phyloP scores from a whole-genome alignment of 306 rosid genomes.

The Trifolium dubium region DNA sequence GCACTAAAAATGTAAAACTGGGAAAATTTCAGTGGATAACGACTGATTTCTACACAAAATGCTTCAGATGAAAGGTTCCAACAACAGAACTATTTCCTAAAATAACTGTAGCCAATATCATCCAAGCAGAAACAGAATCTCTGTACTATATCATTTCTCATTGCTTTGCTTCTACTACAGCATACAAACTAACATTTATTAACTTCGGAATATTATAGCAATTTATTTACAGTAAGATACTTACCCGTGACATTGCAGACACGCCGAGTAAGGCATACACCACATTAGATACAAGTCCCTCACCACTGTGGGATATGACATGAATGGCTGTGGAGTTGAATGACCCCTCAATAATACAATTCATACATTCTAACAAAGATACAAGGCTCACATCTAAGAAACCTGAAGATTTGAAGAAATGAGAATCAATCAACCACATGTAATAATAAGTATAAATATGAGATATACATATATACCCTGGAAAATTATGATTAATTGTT shows the following conservation, averaged over 20 bases:
- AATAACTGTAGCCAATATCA: conserved; percentile 20
- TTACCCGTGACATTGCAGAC: conserved; percentile 98
- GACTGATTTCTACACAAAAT: conserved; percentile 8
- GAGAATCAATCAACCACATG: conserved; percentile 29
- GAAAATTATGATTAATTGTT: background rate
- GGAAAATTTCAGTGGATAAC: background rate
- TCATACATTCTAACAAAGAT: conserved; percentile 65
- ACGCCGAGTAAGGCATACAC: conserved; percentile 97
- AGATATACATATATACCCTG: background rate
- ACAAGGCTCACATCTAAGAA: conserved; percentile 85
- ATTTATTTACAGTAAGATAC: conserved; percentile 23
- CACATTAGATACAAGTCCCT: conserved; percentile 93
- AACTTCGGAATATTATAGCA: conserved; percentile 9
- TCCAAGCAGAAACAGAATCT: conserved; percentile 37
- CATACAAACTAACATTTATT: conserved; percentile 5
- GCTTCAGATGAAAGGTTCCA: conserved; percentile 14
- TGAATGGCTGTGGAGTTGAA: conserved; percentile 67
- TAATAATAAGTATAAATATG: conserved; percentile 17
- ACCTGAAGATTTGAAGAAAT: conserved; percentile 57
- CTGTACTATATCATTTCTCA: background rate
- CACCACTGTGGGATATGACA: conserved; percentile 86
- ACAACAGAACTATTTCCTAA: conserved; percentile 13
- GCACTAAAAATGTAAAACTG: conserved; percentile 6
- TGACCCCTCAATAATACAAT: conserved; percentile 65
- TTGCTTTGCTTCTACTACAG: conserved; percentile 13